Base-by-base conservation (phyloP, 1,139 yeast genomes). In the Ogataea hybrid region DNA sequence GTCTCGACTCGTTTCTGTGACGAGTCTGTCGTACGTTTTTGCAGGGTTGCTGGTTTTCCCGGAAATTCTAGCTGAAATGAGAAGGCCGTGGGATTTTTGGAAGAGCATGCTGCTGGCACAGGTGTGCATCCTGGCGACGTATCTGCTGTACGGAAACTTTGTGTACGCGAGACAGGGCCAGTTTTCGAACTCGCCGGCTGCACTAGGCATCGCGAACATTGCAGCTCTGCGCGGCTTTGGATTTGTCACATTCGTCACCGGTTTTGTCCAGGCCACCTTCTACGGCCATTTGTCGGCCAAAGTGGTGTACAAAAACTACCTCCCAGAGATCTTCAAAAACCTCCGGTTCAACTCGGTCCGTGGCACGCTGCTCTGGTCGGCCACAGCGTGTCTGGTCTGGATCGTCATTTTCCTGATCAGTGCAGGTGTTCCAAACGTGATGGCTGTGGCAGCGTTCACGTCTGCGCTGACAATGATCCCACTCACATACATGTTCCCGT, bases 391-490 rank as follows among this genome's bases (percentile, higher is more conserved):
- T n/a, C n/a, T n/a, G n/a, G n/a, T n/a, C n/a, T n/a, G n/a, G 75
- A 63, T 62, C 6, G 35, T 67, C 25, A 69, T 73, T 5, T 70
- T 62, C 49, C 55, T 70, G 12, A 52, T 76, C 48, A 78, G 77
- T 30, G 71, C 79, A 37, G 79, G 78, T 47, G 75, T 76, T 42
- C 81, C 81, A 17, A 73, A 73, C 48, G 71, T 76, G 54, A 68
- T 66, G 34, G 57, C 75, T n/a, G 73, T 77, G 5, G 79, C 80
- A 33, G 76, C 81, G n/a, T n/a, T n/a, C n/a, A n/a, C n/a, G n/a
- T n/a, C n/a, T n/a, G n/a, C n/a, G 4, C 64, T 70, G 42, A 68
- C 74, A 44, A 69, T 70, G 49, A 57, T 71, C 45, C 73, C 71
- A 49, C 65, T 71, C 56, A 65, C 75, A 14, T 71, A 69, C 54